Evolutionary conservation across 352 stramenopile genomes (phyloP).

Genomic region (Phytophthora fragariae): DNA sequence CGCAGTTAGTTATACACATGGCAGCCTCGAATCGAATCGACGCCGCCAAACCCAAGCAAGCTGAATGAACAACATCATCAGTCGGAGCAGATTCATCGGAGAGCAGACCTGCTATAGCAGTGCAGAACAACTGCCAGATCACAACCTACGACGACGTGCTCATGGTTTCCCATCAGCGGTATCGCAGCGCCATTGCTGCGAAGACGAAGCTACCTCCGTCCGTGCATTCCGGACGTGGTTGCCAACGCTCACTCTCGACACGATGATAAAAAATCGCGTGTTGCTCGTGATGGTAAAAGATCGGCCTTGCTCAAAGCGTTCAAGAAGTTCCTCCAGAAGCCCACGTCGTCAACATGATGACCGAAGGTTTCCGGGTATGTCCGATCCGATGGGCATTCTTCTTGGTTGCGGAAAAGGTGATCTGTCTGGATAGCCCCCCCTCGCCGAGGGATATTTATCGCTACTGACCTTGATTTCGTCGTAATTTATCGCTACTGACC

Average conservation of each 20-base stretch:
- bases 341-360: background rate
- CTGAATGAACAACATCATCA: slow-evolving; percentile 6
- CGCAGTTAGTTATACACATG: background rate
- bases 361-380: too few relatives aligned
- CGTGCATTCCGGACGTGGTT: slow-evolving; percentile 1
- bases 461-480: too few relatives aligned
- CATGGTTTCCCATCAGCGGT: background rate
- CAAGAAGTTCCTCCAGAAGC: background rate
- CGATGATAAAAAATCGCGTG: background rate
- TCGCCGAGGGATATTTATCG: too few relatives aligned
- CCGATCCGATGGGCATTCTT: too few relatives aligned
- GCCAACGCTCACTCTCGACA: slow-evolving; percentile 15
- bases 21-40: too few relatives aligned
- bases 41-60: too few relatives aligned
- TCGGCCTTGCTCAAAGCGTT: background rate
- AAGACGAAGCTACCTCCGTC: slow-evolving; percentile 1
- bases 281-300: background rate
- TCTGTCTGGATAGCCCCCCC: too few relatives aligned
- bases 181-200: background rate
- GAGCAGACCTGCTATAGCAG: background rate
- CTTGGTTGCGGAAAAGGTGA: too few relatives aligned
- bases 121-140: slow-evolving; percentile 9
- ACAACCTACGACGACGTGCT: background rate
- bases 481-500: too few relatives aligned
- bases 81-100: slow-evolving; percentile 1